Conservation (phyloP, 2,329 filamentous ascomycete genomes). For the Penicillium sp. region DNA sequence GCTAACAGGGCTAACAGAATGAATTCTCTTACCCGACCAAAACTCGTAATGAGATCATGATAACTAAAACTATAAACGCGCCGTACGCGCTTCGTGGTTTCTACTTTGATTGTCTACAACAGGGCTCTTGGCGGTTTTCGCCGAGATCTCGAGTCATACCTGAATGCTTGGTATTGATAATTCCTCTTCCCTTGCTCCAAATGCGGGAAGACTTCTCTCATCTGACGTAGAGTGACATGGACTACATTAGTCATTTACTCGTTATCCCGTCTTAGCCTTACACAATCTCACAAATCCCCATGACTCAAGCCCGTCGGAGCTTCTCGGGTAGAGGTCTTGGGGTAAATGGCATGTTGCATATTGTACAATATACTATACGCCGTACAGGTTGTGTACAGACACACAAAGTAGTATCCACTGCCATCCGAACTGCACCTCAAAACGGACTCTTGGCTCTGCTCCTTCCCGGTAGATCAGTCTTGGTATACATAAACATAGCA, state of each 20-base stretch:
- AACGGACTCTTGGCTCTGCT: slow-evolving; percentile 8
- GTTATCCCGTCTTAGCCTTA: background rate
- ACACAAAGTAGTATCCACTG: slow-evolving; percentile 4
- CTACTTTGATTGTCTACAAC: background rate
- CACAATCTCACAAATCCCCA: background rate
- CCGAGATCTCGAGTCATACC: slow-evolving; percentile 6
- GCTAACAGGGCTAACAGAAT: background rate
- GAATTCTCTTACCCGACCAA: slow-evolving; percentile 3
- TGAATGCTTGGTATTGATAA: slow-evolving; percentile 8
- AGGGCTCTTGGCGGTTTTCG: slow-evolving; percentile 1
- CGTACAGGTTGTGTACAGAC: background rate
- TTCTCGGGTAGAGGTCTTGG: slow-evolving; percentile 4
- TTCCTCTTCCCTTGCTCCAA: slow-evolving; percentile 1
- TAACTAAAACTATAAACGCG: slow-evolving; percentile 5
- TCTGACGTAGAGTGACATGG: slow-evolving; percentile 12
- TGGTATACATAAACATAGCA: slow-evolving; percentile 4
- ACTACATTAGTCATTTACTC: background rate
- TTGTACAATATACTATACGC: background rate
- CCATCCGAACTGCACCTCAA: background rate
- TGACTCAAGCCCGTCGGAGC: slow-evolving; percentile 4
- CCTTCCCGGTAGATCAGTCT: slow-evolving; percentile 11
- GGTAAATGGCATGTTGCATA: background rate
- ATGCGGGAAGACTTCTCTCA: background rate
- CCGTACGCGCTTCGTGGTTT: slow-evolving; percentile 3
- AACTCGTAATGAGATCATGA: slow-evolving; percentile 3